These are phyloP conservation scores for Chimonanthus praecox DNA, from an alignment of 164 flowering plant species.

Conservation along the genomic window DNA sequence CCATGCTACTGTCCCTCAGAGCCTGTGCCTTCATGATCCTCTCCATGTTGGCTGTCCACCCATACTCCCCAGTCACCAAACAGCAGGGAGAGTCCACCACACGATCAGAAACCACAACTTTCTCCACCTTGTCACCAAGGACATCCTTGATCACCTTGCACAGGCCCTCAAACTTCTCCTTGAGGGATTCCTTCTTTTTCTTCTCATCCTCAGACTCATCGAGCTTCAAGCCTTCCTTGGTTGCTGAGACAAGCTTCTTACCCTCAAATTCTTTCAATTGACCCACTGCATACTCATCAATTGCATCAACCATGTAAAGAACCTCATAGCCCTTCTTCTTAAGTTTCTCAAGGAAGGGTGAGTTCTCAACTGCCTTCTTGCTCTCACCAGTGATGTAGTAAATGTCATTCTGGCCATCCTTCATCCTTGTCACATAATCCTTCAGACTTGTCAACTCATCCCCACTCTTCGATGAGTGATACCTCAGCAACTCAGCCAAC, in stretches of 20 bases:
- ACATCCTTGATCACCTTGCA: constrained; percentile 21
- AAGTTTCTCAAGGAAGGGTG: constrained; percentile 24
- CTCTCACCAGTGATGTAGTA: constrained; percentile 23
- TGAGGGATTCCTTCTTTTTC: constrained; percentile 13
- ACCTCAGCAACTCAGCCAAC: constrained; percentile 31
- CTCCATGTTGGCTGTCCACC: constrained; percentile 21
- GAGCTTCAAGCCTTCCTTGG: constrained; percentile 23
- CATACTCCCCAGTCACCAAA: constrained; percentile 20
- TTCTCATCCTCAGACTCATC: constrained; percentile 16
- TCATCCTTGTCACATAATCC: constrained; percentile 25
- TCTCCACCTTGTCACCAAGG: constrained; percentile 19
- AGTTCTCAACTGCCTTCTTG: constrained; percentile 28
- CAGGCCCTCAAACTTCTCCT: constrained; percentile 17
- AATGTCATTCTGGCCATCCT: constrained; percentile 27
- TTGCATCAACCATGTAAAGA: constrained; percentile 25
- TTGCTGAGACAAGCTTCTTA: constrained; percentile 22
- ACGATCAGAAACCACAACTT: constrained; percentile 15
- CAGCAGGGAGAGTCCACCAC: constrained; percentile 21
- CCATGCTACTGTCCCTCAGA: constrained; percentile 16
- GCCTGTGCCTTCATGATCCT: constrained; percentile 23
- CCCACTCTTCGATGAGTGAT: constrained; percentile 35
- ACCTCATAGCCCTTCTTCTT: constrained; percentile 30
- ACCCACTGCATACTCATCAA: constrained; percentile 23
- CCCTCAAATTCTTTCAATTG: constrained; percentile 22
- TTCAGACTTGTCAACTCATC: constrained; percentile 41